Evolutionary conservation across 192 early-diverging fungal genomes (phyloP).

Genomic region (Lobosporangium transversale): DNA sequence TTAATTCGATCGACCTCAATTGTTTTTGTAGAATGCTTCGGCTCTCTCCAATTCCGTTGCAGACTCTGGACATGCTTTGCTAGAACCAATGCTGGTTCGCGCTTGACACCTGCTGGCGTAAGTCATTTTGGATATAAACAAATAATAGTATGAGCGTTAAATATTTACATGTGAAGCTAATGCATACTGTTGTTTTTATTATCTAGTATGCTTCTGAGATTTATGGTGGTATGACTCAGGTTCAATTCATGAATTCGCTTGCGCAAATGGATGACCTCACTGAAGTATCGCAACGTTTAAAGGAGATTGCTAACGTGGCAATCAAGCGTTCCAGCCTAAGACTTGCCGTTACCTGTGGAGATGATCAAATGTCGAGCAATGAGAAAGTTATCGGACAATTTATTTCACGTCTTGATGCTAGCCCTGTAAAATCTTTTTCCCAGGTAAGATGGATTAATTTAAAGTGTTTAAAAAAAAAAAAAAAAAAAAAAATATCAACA

Average conservation of each 20-base stretch:
- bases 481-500: background rate
- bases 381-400: conserved; percentile 55
- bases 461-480: background rate
- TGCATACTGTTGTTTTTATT: too few relatives aligned
- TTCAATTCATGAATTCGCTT: conserved; percentile 83
- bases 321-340: conserved; percentile 61
- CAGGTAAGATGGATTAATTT: too few relatives aligned
- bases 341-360: conserved; percentile 63
- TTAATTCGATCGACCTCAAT: too few relatives aligned
- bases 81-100: conserved; percentile 72
- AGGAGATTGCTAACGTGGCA: conserved; percentile 59
- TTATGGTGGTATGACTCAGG: conserved; percentile 72
- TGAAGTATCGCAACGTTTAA: conserved; percentile 69
- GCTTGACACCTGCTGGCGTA: conserved; percentile 66
- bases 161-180: background rate
- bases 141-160: too few relatives aligned
- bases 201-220: conserved; percentile 56
- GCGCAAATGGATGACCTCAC: conserved; percentile 70
- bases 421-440: background rate
- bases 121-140: background rate
- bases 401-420: conserved; percentile 49
- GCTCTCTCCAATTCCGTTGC: conserved; percentile 83
- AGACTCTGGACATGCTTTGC: conserved; percentile 83
- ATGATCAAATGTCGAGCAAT: conserved; percentile 59
- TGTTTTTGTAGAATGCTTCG: conserved; percentile 68